A percentile compares a stretch with the other conserved stretches of the same genome.
phyloP scores from a whole-genome alignment of 2,329 filamentous ascomycete species.

The Periconia digitata region DNA sequence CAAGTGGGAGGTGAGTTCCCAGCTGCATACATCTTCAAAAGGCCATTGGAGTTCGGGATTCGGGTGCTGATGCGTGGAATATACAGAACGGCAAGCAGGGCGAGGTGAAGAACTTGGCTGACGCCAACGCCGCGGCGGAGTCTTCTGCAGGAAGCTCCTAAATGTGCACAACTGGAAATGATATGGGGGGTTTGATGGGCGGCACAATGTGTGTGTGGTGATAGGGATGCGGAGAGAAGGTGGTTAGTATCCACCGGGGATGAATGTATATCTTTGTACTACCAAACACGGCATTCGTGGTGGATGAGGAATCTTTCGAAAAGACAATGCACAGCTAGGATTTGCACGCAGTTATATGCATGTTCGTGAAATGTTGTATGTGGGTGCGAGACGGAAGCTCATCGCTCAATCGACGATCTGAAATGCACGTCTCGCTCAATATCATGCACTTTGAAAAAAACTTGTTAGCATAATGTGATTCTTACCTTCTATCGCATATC shows the following conservation, averaged over 20 bases:
- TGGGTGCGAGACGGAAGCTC: no score
- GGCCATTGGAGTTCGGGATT: constrained; percentile 20
- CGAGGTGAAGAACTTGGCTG: constrained; percentile 72
- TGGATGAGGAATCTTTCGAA: constrained; percentile 12
- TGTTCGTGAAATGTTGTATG: no score
- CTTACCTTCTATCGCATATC: no score
- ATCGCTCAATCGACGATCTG: no score
- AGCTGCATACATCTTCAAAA: no score
- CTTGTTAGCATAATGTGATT: no score
- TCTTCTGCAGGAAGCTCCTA: constrained; percentile 43
- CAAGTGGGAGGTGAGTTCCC: constrained; percentile 93
- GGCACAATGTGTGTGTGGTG: constrained; percentile 6
- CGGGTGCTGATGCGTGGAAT: constrained; percentile 18
- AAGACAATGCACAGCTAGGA: constrained; percentile 32
- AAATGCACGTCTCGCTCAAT: no score
- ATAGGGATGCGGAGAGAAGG: constrained; percentile 5
- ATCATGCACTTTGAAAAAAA: no score
- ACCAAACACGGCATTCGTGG: constrained; percentile 29
- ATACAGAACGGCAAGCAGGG: constrained; percentile 92
- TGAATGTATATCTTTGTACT: constrained; percentile 43
- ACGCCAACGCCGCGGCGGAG: constrained; percentile 55
- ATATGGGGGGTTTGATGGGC: constrained; percentile 2
- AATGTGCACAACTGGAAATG: not conserved
- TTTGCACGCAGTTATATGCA: no score
- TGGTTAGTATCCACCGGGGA: constrained; percentile 11